phyloP scores from a whole-genome alignment of 805 yeast genomes.

The Lachancea meyersii region DNA sequence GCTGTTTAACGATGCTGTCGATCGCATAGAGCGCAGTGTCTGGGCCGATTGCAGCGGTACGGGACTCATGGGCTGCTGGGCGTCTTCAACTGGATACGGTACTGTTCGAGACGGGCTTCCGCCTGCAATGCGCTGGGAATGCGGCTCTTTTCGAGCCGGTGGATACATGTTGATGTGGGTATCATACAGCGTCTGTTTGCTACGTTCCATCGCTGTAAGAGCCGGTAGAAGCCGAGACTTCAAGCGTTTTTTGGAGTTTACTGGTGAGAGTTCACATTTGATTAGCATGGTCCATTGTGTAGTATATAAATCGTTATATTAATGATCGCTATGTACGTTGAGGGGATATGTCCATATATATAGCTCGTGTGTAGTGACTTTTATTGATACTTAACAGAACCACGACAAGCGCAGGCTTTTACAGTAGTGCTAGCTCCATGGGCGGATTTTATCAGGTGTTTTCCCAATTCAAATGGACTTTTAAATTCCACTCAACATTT shows the following conservation, averaged over 20 bases:
- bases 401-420: too few species aligned
- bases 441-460: too few species aligned
- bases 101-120: slow-evolving; percentile 10
- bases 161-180: slow-evolving; percentile 24
- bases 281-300: too few species aligned
- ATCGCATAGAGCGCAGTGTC: neutral
- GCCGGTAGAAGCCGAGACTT: too few species aligned
- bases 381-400: too few species aligned
- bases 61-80: slow-evolving; percentile 15
- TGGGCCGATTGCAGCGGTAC: slow-evolving; percentile 10
- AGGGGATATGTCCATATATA: too few species aligned
- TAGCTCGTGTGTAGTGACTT: too few species aligned
- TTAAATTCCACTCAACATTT: too few species aligned
- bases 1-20: neutral
- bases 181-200: slow-evolving; percentile 13
- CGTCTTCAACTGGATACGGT: slow-evolving; percentile 21
- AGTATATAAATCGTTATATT: neutral
- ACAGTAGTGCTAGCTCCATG: too few species aligned
- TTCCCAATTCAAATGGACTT: too few species aligned
- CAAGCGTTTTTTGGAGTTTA: neutral
- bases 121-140: neutral
- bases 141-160: slow-evolving; percentile 8
- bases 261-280: neutral
- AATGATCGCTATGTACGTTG: too few species aligned
- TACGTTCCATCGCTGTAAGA: slow-evolving; percentile 1